These are phyloP conservation scores for Pichia eremophila DNA, from an alignment of 805 yeast genomes.

Conservation along the genomic window DNA sequence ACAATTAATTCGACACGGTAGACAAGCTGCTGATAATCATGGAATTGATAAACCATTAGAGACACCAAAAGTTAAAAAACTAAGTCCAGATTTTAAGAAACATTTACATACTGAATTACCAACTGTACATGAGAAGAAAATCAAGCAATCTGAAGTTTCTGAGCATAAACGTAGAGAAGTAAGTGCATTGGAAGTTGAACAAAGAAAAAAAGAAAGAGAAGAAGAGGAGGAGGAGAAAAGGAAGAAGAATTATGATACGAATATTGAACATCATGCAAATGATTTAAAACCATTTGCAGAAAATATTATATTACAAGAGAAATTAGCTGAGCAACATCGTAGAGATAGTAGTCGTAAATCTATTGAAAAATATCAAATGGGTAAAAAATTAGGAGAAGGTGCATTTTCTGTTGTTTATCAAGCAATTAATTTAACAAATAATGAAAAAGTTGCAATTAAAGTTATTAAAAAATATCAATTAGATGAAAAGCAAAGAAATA, in stretches of 20 bases:
- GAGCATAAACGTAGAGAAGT: too few relatives aligned
- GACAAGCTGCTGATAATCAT: slow-evolving; percentile 21
- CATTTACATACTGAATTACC: too few relatives aligned
- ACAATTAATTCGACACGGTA: slow-evolving; percentile 36
- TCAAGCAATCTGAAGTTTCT: not conserved
- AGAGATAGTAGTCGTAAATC: slow-evolving; percentile 17
- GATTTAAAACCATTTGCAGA: slow-evolving; percentile 25
- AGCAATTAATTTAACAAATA: slow-evolving; percentile 32
- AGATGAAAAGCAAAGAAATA: slow-evolving; percentile 50
- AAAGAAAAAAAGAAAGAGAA: not conserved
- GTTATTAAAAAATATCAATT: slow-evolving; percentile 61
- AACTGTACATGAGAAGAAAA: too few relatives aligned
- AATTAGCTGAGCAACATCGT: slow-evolving; percentile 13
- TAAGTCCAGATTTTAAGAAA: not conserved
- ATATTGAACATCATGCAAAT: slow-evolving; percentile 10
- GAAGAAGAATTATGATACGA: not conserved
- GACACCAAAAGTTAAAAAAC: not conserved
- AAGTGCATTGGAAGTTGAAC: not conserved
- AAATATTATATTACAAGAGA: slow-evolving; percentile 26
- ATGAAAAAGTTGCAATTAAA: slow-evolving; percentile 42
- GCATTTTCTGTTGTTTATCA: slow-evolving; percentile 49
- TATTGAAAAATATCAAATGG: slow-evolving; percentile 31
- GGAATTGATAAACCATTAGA: not conserved
- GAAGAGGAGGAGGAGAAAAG: not conserved
- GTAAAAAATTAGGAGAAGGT: slow-evolving; percentile 49